Base-by-base conservation (phyloP, 495 filamentous ascomycete genomes). In the Penicillium fimorum region DNA sequence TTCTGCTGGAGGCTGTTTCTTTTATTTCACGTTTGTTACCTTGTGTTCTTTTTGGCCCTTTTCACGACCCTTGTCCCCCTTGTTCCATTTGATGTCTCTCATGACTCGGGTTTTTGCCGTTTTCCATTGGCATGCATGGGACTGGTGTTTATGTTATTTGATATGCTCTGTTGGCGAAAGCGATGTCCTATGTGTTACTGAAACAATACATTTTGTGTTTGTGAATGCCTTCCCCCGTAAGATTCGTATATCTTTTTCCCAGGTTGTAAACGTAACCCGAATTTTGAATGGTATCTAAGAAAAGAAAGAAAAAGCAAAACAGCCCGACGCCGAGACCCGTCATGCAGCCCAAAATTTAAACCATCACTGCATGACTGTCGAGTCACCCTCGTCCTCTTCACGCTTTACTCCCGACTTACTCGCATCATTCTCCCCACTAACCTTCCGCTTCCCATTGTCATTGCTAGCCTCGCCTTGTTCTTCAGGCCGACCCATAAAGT, bases 401-500 rank as follows among this genome's bases (percentile, higher is more conserved):
- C 56, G 55, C 54, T 64, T 45, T 50, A 45, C 38, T n/a, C 49
- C 48, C 27, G 58, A 55, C 22, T 60, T 47, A 13, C 50, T 55
- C 32, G 44, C 64, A n/a, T 61, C 68, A 17, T 55, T 63, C 54
- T 65, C 70, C 20, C 64, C 69, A 18, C 63, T 66, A 32, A 58
- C 71, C 22, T 71, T 70, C 32, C 62, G 65, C 55, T 66, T 69
- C 46, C 54, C 68, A 40, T 54, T 47, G n/a, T 56, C 68, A 43
- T 52, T 46, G 17, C 24, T 20, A 29, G 33, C 46, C 30, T 76
- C 75, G 22, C 73, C 74, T 58, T 84, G 84, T 0, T 89, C 86
- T n/a, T 71, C 68, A 4, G 68, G 52, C 58, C 85, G 87, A 17
- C 84, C 90, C 93, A 97, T 97, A 59, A 97, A 92, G 53, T 87